Percentiles rank a stretch among this genome's conserved stretches.
These are phyloP conservation scores for Penicillium sp. DNA, from an alignment of 2,329 filamentous ascomycete genomes.

Conservation along the genomic window DNA sequence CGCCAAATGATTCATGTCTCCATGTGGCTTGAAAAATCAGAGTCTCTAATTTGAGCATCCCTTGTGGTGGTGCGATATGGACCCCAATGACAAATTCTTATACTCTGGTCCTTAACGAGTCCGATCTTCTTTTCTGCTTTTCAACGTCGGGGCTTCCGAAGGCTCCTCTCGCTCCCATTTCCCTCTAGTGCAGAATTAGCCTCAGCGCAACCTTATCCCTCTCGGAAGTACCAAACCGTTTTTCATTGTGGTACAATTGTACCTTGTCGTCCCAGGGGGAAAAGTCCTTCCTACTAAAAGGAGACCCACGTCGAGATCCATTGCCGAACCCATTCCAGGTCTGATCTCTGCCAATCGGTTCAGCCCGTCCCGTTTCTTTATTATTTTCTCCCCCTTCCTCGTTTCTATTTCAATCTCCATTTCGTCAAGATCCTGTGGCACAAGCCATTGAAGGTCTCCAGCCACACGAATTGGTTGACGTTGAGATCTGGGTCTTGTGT, in stretches of 20 bases:
- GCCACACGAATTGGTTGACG: conserved; percentile 10
- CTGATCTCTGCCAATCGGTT: not conserved
- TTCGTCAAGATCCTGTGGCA: not conserved
- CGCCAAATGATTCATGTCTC: not conserved
- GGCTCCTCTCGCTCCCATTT: not conserved
- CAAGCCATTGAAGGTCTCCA: conserved; percentile 2
- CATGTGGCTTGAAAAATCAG: not conserved
- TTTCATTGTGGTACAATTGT: too few relatives aligned
- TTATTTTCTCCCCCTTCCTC: not conserved
- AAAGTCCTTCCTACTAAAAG: not conserved
- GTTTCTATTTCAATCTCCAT: not conserved
- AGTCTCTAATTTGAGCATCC: not conserved
- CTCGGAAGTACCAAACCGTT: too few relatives aligned
- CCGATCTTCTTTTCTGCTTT: not conserved
- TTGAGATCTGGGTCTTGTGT: not conserved
- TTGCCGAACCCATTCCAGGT: not conserved
- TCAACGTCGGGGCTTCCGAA: not conserved
- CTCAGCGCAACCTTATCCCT: too few relatives aligned
- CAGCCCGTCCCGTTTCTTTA: not conserved
- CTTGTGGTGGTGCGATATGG: not conserved
- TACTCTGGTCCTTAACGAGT: not conserved
- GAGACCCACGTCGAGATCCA: not conserved
- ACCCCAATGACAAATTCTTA: not conserved
- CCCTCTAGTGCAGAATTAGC: too few relatives aligned
- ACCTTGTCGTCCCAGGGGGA: not conserved